phyloP scores from a whole-genome alignment of 1,284 basidiomycete species.

The Marasmius tenuissimus region DNA sequence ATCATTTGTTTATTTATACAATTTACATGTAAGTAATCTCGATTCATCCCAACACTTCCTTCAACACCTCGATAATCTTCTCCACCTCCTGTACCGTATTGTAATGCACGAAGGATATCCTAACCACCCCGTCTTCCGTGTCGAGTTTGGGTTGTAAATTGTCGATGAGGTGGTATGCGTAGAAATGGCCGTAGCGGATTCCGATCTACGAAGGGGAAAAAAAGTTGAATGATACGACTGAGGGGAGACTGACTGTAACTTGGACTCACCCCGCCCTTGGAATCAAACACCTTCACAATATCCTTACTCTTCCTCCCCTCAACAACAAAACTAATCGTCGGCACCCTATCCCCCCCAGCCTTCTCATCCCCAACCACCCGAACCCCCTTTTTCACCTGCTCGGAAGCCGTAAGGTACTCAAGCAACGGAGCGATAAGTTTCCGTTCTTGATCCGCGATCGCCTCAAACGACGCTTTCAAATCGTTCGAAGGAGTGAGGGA shows the following conservation, averaged over 20 bases:
- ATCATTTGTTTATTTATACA: too few relatives aligned
- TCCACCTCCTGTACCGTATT: conserved; percentile 73
- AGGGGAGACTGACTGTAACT: too few relatives aligned
- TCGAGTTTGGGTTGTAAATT: conserved; percentile 55
- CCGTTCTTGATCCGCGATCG: conserved; percentile 44
- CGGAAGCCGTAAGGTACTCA: conserved; percentile 33
- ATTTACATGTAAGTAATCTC: too few relatives aligned
- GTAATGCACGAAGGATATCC: conserved; percentile 79
- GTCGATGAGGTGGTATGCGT: conserved; percentile 67
- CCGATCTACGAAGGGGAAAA: conserved; percentile 7
- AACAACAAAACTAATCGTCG: conserved; percentile 75
- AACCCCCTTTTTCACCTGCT: conserved; percentile 55
- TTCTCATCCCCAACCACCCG: conserved; percentile 64
- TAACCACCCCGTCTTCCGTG: conserved; percentile 65
- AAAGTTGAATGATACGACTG: too few relatives aligned
- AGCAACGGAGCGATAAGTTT: conserved; percentile 37
- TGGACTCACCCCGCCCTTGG: conserved; percentile 57
- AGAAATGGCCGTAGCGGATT: conserved; percentile 66
- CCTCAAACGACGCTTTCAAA: conserved; percentile 49
- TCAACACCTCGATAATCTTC: conserved; percentile 53
- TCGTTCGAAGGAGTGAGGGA: conserved; percentile 50
- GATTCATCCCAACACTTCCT: conserved; percentile 35
- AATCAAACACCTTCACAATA: conserved; percentile 64
- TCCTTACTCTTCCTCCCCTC: conserved; percentile 57
- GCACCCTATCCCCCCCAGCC: conserved; percentile 47